Evolutionary conservation across 495 filamentous ascomycete species (phyloP).

Genomic region (Geoglossum glabrum): DNA sequence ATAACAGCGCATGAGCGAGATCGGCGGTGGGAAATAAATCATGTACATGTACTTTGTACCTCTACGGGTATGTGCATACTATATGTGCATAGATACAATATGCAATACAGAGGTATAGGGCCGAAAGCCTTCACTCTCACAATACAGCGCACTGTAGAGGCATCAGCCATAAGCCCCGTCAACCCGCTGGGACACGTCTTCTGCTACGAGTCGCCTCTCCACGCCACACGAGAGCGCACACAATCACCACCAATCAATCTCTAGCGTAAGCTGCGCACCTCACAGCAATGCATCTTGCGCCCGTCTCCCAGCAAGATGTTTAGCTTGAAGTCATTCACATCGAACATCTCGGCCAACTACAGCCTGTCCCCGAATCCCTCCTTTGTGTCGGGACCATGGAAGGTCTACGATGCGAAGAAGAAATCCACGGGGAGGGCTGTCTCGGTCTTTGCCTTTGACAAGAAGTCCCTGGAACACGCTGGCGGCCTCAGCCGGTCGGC

Average conservation of each 20-base stretch:
- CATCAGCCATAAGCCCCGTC: too few relatives aligned
- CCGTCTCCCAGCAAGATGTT: conserved; percentile 41
- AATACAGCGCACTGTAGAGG: too few relatives aligned
- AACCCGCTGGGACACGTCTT: too few relatives aligned
- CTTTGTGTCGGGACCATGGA: conserved; percentile 76
- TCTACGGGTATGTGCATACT: too few relatives aligned
- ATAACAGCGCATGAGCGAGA: background rate
- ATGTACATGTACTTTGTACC: background rate
- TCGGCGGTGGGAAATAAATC: too few relatives aligned
- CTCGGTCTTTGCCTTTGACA: conserved; percentile 90
- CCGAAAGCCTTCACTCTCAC: too few relatives aligned
- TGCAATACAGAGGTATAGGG: too few relatives aligned
- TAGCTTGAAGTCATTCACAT: conserved; percentile 75
- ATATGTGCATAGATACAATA: too few relatives aligned
- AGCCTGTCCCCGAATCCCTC: conserved; percentile 46
- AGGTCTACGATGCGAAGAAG: conserved; percentile 91
- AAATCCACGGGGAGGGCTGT: conserved; percentile 73
- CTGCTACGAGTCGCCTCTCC: too few relatives aligned
- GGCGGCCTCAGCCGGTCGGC: conserved; percentile 34
- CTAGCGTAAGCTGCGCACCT: background rate
- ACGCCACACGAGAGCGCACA: too few relatives aligned
- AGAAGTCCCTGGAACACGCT: conserved; percentile 57
- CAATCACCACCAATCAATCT: too few relatives aligned
- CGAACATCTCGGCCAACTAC: conserved; percentile 84
- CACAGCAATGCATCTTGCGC: background rate